Evolutionary conservation across 176 grass and related monocot species (phyloP), one percentile per base, ranked within the genome.

Genomic region (Panicum miliaceum): DNA sequence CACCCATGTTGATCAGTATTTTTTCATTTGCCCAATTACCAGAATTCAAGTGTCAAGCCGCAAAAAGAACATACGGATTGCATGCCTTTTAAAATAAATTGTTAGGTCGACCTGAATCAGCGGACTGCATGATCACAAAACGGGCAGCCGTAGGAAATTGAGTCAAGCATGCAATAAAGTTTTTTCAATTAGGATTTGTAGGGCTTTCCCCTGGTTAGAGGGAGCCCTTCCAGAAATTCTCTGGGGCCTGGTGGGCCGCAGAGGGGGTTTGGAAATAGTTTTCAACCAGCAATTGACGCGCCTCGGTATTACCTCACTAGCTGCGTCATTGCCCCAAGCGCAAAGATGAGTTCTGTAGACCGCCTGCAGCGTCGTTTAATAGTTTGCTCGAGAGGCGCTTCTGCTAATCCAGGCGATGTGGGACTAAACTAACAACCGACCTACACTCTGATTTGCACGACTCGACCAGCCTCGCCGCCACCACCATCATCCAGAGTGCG

Each of bases 211-310:
- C 14, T 73, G 25, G 43, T 73, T 73, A 50, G 26, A 73, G 43
- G 69, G 69, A 73, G 56, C 69, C 82, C 71, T 76, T 84, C n/a
- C 46, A 84, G 63, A 68, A 85, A 84, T 84, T 76, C 82, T 84
- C 82, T 2, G 3, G 3, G 35, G 35, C 58, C 73, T 47, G 0
- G 3, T 1, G 65, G 67, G 64, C 36, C 14, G 3, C 18, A 43
- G 80, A 94, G 92, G 83, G 88, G 88, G 85, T 93, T 90, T 93
- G 91, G 88, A 90, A 93, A 93, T 93, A 93, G 82, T 84, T 63
- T 83, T 63, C 91, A 96, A 96, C 94, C 89, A 96, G 94, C 91
- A 91, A 93, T 96, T 91, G 89, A 93, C 86, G 91, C 91, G 89
- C 90, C 86, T 91, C 86, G 86, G 86, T 88, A 82, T 85, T 0